These are phyloP conservation scores for Naganishia friedmannii DNA, from an alignment of 768 basidiomycete species.

Conservation along the genomic window DNA sequence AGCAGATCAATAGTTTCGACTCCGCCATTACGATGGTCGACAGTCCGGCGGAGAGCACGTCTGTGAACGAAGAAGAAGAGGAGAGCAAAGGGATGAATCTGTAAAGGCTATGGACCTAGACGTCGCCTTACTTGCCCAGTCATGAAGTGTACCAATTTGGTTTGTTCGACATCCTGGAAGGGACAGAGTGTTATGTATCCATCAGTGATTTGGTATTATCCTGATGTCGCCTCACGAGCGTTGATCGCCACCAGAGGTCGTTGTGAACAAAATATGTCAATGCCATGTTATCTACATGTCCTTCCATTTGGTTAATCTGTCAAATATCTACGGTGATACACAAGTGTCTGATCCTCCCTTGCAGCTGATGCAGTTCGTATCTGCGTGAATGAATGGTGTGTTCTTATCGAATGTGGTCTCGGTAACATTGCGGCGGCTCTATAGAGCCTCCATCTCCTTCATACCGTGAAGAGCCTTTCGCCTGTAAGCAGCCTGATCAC, in stretches of 20 bases:
- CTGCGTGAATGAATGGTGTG: not conserved
- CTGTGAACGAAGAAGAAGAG: not conserved
- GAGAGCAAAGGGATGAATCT: not conserved
- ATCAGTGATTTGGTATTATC: not conserved
- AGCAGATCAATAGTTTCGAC: not conserved
- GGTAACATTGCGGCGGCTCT: too few relatives aligned
- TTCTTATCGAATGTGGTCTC: not conserved
- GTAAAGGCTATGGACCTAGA: not conserved
- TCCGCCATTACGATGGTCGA: not conserved
- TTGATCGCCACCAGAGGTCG: not conserved
- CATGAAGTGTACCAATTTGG: too few relatives aligned
- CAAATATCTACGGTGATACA: not conserved
- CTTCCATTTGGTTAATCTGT: not conserved
- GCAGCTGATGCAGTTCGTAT: not conserved
- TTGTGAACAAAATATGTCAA: not conserved
- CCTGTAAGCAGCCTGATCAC: constrained; percentile 52
- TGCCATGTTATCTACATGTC: constrained; percentile 4
- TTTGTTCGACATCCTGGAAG: too few relatives aligned
- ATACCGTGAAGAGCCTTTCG: constrained; percentile 52
- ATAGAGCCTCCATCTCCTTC: constrained; percentile 39
- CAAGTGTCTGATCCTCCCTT: not conserved
- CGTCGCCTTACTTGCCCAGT: not conserved
- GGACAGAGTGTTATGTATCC: not conserved
- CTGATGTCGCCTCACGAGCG: not conserved
- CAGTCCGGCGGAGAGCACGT: not conserved